phyloP scores from a whole-genome alignment of 768 basidiomycete species.

The Terana coerulea region DNA sequence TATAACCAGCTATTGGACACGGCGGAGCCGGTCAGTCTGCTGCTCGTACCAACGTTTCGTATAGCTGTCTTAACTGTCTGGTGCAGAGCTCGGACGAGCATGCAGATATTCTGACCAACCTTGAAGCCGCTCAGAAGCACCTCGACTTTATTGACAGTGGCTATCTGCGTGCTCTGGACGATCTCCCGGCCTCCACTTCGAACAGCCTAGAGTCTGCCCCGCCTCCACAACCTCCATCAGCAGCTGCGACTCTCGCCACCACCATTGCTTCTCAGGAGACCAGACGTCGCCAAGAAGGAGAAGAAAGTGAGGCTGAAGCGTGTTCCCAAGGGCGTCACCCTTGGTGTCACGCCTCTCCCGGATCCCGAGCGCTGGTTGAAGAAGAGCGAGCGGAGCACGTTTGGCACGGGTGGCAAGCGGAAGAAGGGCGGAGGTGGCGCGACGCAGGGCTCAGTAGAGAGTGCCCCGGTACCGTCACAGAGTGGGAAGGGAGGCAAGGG shows the following conservation, averaged over 20 bases:
- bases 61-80: background rate
- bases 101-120: constrained; percentile 82
- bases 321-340: constrained; percentile 71
- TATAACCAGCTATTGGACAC: constrained; percentile 81
- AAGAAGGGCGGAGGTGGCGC: constrained; percentile 55
- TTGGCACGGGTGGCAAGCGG: constrained; percentile 45
- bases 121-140: constrained; percentile 76
- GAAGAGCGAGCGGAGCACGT: constrained; percentile 73
- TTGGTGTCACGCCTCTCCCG: constrained; percentile 76
- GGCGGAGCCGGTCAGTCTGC: constrained; percentile 62
- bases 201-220: constrained; percentile 57
- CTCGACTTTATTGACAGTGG: constrained; percentile 78
- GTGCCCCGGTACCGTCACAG: constrained; percentile 23
- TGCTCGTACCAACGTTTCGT: background rate
- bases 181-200: constrained; percentile 48
- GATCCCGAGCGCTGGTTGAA: constrained; percentile 89
- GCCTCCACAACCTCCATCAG: constrained; percentile 46
- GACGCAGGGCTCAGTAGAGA: constrained; percentile 61
- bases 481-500: constrained; percentile 46
- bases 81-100: constrained; percentile 80
- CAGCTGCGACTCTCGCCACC: constrained; percentile 26
- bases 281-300: constrained; percentile 29
- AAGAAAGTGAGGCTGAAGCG: constrained; percentile 60
- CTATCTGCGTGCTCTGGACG: constrained; percentile 61
- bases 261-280: constrained; percentile 25